phyloP scores from a whole-genome alignment of 78 protist species.

The Dictyostelium purpureum region DNA sequence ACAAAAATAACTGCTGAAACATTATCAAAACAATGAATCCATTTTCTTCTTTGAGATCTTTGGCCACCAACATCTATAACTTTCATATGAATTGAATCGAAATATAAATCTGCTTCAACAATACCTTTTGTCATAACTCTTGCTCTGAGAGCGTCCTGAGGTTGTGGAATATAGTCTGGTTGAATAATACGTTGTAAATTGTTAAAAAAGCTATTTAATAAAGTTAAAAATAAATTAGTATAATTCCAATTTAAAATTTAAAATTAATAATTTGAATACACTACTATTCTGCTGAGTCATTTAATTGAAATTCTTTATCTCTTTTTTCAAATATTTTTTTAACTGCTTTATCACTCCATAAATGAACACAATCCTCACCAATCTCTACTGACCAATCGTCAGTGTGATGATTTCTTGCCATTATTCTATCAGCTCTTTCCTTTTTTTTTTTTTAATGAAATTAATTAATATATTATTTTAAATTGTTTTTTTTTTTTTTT shows the following conservation, averaged over 20 bases:
- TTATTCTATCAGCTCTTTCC: conserved; percentile 29
- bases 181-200: conserved; percentile 72
- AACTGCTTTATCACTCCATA: conserved; percentile 76
- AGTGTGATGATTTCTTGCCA: neutral
- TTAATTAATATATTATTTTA: too few species aligned
- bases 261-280: neutral
- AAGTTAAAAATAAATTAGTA: neutral
- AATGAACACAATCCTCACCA: conserved; percentile 7
- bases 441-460: neutral
- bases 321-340: conserved; percentile 29
- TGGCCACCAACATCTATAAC: conserved; percentile 98
- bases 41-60: conserved; percentile 94
- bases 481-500: neutral
- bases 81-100: conserved; percentile 71
- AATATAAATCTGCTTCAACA: conserved; percentile 82
- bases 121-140: conserved; percentile 96
- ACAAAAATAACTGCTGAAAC: conserved; percentile 93
- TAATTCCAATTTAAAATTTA: neutral
- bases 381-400: conserved; percentile 47
- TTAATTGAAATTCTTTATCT: conserved; percentile 81
- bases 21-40: conserved; percentile 97
- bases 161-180: conserved; percentile 88
- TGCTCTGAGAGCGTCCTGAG: conserved; percentile 92
- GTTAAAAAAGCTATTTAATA: conserved; percentile 79
- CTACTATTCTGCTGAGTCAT: conserved; percentile 84